These are phyloP conservation scores for Thielaviopsis musarum DNA, from an alignment of 2,329 filamentous ascomycete species.

Conservation along the genomic window DNA sequence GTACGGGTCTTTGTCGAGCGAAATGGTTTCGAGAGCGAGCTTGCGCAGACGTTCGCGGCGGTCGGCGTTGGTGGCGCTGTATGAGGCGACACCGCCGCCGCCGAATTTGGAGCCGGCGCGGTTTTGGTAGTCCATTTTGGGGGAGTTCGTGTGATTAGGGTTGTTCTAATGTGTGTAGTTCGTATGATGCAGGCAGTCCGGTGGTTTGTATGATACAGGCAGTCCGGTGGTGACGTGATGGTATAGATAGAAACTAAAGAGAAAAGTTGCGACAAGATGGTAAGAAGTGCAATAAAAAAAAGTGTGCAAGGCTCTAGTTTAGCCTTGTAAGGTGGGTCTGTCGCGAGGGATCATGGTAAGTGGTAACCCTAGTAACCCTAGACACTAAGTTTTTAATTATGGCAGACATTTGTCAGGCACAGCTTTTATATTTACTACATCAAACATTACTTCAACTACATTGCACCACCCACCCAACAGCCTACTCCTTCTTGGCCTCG, in stretches of 20 bases:
- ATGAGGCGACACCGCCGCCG: slow-evolving; percentile 87
- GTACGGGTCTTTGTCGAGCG: slow-evolving; percentile 98
- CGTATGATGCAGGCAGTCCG: no score
- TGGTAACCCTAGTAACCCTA: not conserved
- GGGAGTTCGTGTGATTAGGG: no score
- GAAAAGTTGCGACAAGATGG: not conserved
- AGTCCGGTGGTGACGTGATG: no score
- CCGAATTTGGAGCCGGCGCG: slow-evolving; percentile 95
- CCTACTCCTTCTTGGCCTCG: slow-evolving; percentile 51
- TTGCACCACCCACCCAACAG: no score
- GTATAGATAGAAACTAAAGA: not conserved
- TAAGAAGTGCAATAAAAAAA: not conserved
- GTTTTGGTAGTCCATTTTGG: slow-evolving; percentile 63
- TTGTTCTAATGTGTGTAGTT: no score
- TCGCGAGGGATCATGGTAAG: not conserved
- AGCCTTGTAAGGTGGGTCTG: not conserved
- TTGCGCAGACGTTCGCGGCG: slow-evolving; percentile 93
- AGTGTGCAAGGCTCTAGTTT: not conserved
- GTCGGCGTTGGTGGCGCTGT: slow-evolving; percentile 88
- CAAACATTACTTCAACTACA: no score
- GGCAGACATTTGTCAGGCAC: no score
- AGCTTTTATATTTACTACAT: no score
- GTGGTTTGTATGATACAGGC: no score
- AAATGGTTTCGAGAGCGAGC: slow-evolving; percentile 95
- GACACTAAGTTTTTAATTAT: no score